Evolutionary conservation across 345 rosid genomes (phyloP), one percentile per base, ranked within the genome.

Genomic region (Punica granatum): DNA sequence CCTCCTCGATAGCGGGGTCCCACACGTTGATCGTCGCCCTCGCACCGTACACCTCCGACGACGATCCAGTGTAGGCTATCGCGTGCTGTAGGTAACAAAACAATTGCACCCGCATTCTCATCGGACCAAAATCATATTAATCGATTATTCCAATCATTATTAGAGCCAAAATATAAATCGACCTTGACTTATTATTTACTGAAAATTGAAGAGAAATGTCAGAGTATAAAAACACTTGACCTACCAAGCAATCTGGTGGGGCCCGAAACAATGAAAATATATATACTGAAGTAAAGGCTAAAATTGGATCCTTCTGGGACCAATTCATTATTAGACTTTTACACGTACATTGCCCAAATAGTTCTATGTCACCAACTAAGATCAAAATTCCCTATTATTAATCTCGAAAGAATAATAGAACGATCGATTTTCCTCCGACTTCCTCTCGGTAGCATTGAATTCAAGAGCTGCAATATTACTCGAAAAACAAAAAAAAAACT

Each of bases 11-110:
- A 53, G 80, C 77, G 28, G 99, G 99, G 76, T 92, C 96, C 99
- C 99, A 95, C 51, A 95, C 98, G 75, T 88, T 95, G 67, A 95
- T 90, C 0, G 98, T 92, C 32, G 98, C 97, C 77, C 75, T 88
- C 7, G 98, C 98, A 19, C 99, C 99, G 70, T 75, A 95, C 46
- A 81, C 73, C 77, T 76, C 96, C 77, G 76, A 74, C 58, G 86
- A 77, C 64, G 88, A 59, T 81, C 82, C 86, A 4, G 95, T 90
- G 78, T 88, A 95, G 3, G 98, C 99, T 44, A 95, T 95, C 8
- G 98, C 99, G 82, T 95, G 99, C 99, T 91, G 48, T 53, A 28
- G 36, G 51, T 33, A 23, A 10, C 48, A 56, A 28, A 37, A 7
- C 28, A 56, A n/a, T n/a, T 34, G 14, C 28, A 62, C 42, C 23